A percentile compares a stretch with the other conserved stretches of the same genome.
Evolutionary conservation across 2,329 filamentous ascomycete species (phyloP).

Genomic region (Trichoderma arundinaceum): DNA sequence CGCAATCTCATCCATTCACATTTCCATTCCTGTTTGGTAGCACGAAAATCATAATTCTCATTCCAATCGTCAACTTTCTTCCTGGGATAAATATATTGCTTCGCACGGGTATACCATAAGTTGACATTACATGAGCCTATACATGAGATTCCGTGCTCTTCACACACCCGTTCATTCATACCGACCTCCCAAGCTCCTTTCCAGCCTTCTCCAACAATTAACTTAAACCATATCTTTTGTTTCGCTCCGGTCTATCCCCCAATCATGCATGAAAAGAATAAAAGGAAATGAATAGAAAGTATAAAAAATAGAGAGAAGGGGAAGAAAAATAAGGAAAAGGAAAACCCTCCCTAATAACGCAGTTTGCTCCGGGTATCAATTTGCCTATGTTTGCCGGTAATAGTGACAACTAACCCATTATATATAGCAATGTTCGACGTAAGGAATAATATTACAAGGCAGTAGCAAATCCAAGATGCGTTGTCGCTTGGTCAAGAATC

Average conservation of each 20-base stretch:
- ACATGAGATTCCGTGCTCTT: conserved; percentile 8
- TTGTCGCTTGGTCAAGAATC: background rate
- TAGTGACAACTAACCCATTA: conserved; percentile 20
- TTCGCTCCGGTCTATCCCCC: conserved; percentile 20
- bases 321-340: background rate
- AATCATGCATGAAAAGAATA: background rate
- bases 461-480: background rate
- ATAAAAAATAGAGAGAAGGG: background rate
- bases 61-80: conserved; percentile 26
- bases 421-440: conserved; percentile 25
- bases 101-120: conserved; percentile 2
- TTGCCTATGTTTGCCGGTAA: conserved; percentile 20
- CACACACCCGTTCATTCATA: conserved; percentile 10
- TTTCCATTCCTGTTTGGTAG: conserved; percentile 23
- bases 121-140: conserved; percentile 13
- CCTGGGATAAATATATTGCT: background rate
- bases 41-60: conserved; percentile 25
- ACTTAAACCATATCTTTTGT: background rate
- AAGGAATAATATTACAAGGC: conserved; percentile 8
- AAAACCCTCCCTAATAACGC: conserved; percentile 6
- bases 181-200: background rate
- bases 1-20: conserved; percentile 3
- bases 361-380: conserved; percentile 28
- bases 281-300: background rate
- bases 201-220: conserved; percentile 16